Conservation (phyloP, 2,329 filamentous ascomycete genomes). For the Aspergillus sp. region DNA sequence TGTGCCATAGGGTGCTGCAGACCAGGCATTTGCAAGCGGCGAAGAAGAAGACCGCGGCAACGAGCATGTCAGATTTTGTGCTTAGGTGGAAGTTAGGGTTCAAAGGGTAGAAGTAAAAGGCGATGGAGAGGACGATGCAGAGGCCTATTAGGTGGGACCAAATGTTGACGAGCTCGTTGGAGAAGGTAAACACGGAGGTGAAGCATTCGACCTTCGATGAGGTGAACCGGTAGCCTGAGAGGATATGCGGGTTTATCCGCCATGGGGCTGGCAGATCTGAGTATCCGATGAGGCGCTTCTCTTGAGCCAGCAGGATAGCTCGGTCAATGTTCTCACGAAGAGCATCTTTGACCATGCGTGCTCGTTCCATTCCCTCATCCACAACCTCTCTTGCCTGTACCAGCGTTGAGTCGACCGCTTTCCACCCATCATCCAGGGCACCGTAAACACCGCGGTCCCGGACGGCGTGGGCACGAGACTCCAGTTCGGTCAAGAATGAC, state of each 20-base stretch:
- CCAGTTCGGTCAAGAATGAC: slow-evolving; percentile 81
- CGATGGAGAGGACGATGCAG: slow-evolving; percentile 82
- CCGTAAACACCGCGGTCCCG: slow-evolving; percentile 76
- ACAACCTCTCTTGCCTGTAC: slow-evolving; percentile 75
- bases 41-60: slow-evolving; percentile 94
- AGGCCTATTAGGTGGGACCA: slow-evolving; percentile 94
- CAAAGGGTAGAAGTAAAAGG: slow-evolving; percentile 94
- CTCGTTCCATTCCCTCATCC: slow-evolving; percentile 79
- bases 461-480: slow-evolving; percentile 78
- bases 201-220: slow-evolving; percentile 90
- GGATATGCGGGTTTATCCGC: slow-evolving; percentile 93
- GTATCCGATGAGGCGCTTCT: slow-evolving; percentile 83
- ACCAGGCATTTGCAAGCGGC: slow-evolving; percentile 92
- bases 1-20: slow-evolving; percentile 97
- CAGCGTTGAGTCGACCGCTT: slow-evolving; percentile 79
- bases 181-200: slow-evolving; percentile 78
- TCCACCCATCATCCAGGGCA: slow-evolving; percentile 77
- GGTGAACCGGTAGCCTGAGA: slow-evolving; percentile 88
- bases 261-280: slow-evolving; percentile 89
- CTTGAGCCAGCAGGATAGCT: slow-evolving; percentile 74
- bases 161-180: slow-evolving; percentile 96
- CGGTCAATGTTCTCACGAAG: slow-evolving; percentile 83
- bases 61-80: slow-evolving; percentile 84
- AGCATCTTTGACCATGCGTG: slow-evolving; percentile 78
- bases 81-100: slow-evolving; percentile 85